Evolutionary conservation across 2,329 filamentous ascomycete genomes (phyloP), one percentile per base, ranked within the genome.

Genomic region (Fonsecaea multimorphosa): DNA sequence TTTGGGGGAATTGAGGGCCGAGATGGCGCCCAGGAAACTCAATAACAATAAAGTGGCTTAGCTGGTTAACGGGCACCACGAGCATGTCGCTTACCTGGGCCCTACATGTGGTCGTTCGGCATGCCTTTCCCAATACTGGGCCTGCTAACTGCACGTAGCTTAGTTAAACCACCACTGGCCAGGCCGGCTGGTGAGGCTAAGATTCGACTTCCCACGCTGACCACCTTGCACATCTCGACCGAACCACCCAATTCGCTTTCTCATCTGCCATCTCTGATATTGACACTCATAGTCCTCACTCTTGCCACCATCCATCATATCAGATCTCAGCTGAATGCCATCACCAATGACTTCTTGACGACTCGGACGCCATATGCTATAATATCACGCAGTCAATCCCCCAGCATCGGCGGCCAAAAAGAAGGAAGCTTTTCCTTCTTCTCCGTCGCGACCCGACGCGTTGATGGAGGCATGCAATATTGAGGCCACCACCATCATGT

Each of bases 401-500:
- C 31, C 22, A 51, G 14, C 40, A 3, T 38, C 19, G 40, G 58
- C 46, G 58, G 51, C 58, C 14, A 9, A 34, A 36, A 27, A 32
- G 44, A 51, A 53, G 58, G 63, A 29, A 61, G 38, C 27, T 34
- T 55, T 53, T 49, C 61, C 58, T 67, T 63, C 58, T 53, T 27
- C 54, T 22, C 58, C 58, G 58, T 61, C 58, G 58, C 58, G 58
- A 38, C 44, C 52, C 57, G 58, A 67, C 65, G 65, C 61, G 61
- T 67, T 51, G 34, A 67, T 67, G 65, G 65, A 65, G 61, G 40
- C 52, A 52, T 58, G 46, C 46, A 49, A 44, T 22, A 31, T 54
- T 64, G 59, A 58, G 32, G 19, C 44, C 16, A 34, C 58, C 58
- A 65, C 61, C 61, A 62, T 49, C 53, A 67, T 67, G 65, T 62